Conservation (phyloP, 257 asterid genomes). For the Nicotiana tabacum region DNA sequence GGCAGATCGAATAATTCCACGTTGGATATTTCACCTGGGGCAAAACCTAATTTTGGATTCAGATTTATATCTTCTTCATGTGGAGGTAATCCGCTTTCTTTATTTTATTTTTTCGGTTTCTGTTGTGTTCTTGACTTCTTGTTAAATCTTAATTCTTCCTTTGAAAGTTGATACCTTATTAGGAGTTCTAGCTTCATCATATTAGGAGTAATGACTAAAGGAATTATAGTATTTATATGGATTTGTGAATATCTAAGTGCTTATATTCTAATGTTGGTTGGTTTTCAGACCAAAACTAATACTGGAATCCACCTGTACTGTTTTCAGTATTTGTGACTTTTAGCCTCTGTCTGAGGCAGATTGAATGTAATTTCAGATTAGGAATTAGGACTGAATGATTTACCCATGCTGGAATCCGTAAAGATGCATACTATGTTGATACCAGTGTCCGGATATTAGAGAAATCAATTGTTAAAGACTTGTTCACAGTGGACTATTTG, state of each 20-base stretch:
- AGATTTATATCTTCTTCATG: conserved; percentile 68
- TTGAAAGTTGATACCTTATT: neutral
- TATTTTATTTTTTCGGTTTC: neutral
- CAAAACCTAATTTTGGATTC: conserved; percentile 72
- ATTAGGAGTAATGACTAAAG: neutral
- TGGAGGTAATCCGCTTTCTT: conserved; percentile 40
- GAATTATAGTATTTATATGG: too few relatives aligned
- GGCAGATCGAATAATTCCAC: conserved; percentile 57
- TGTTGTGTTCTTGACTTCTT: neutral
- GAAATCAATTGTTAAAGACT: too few relatives aligned
- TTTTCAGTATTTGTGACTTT: neutral
- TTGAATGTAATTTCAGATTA: neutral
- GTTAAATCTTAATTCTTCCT: neutral
- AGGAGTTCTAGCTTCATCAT: neutral
- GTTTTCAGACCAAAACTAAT: neutral
- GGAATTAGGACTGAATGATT: neutral
- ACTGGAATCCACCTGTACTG: neutral
- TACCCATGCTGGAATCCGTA: neutral
- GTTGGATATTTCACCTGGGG: conserved; percentile 65
- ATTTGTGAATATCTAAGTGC: neutral
- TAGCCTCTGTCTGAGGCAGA: neutral
- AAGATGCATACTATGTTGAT: neutral
- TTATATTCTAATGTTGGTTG: neutral
- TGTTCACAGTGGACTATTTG: too few relatives aligned
- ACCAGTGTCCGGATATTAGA: too few relatives aligned